Percentiles rank a stretch among this genome's conserved stretches.
phyloP scores from a whole-genome alignment of 805 yeast species.

The Wickerhamiella occidentalis region DNA sequence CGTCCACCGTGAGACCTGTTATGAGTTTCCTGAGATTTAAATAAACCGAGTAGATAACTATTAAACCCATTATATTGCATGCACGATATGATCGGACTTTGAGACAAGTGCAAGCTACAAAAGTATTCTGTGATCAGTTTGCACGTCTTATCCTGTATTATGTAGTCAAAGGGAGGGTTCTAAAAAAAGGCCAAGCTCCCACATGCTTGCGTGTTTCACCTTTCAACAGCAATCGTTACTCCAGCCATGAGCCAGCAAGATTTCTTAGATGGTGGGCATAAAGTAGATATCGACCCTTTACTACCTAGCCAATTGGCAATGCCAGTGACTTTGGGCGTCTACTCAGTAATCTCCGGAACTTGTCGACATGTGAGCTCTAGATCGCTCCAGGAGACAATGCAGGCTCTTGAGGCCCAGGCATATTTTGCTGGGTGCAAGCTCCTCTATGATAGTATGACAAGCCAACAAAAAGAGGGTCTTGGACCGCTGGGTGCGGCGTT shows the following conservation, averaged over 20 bases:
- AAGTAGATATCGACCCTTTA: background rate
- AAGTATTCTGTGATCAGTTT: too few species aligned
- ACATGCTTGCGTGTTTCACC: background rate
- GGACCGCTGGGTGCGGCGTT: background rate
- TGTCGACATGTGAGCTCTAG: background rate
- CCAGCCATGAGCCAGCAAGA: background rate
- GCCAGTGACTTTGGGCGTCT: background rate
- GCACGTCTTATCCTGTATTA: too few species aligned
- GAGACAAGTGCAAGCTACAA: too few species aligned
- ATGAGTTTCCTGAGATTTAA: too few species aligned
- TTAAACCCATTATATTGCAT: too few species aligned
- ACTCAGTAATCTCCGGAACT: background rate
- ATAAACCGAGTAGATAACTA: too few species aligned
- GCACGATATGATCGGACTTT: too few species aligned
- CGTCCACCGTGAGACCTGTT: too few species aligned
- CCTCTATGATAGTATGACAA: background rate
- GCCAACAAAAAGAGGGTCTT: background rate
- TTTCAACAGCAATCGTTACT: background rate
- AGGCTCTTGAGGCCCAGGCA: slow-evolving; percentile 2
- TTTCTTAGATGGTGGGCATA: background rate
- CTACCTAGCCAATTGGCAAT: background rate
- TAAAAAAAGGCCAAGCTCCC: too few species aligned
- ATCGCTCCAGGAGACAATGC: slow-evolving; percentile 4
- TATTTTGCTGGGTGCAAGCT: slow-evolving; percentile 8
- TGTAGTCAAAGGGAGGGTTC: too few species aligned